phyloP scores from a whole-genome alignment of 805 yeast genomes.

The Candida michaelii region DNA sequence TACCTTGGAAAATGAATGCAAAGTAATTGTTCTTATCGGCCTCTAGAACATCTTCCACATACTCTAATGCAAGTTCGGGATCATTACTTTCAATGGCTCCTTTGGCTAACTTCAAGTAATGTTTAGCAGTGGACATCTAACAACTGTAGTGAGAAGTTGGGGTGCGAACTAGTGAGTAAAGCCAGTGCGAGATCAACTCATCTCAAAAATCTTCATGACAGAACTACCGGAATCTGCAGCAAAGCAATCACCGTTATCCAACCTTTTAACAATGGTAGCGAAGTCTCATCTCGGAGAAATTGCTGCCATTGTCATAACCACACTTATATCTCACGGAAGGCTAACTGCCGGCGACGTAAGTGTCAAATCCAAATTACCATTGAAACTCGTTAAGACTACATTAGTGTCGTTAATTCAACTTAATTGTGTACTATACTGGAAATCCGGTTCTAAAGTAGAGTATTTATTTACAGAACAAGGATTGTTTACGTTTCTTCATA shows the following conservation, averaged over 20 bases:
- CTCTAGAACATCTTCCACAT: slow-evolving; percentile 54
- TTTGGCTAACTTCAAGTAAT: slow-evolving; percentile 39
- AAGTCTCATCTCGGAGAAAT: slow-evolving; percentile 66
- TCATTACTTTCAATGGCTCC: slow-evolving; percentile 54
- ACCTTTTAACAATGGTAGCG: slow-evolving; percentile 53
- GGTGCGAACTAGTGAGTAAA: no score
- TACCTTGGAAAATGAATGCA: slow-evolving; percentile 73
- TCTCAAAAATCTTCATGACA: slow-evolving; percentile 8
- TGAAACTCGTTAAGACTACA: slow-evolving; percentile 55
- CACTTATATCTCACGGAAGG: slow-evolving; percentile 68
- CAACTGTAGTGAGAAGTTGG: no score
- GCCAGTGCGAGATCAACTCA: not conserved
- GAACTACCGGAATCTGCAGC: slow-evolving; percentile 27
- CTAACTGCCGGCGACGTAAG: slow-evolving; percentile 56
- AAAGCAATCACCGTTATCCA: slow-evolving; percentile 63
- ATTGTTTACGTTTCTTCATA: slow-evolving; percentile 59
- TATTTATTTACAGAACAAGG: slow-evolving; percentile 69
- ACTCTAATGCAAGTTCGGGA: slow-evolving; percentile 59
- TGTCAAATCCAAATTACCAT: slow-evolving; percentile 45
- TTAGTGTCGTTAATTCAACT: slow-evolving; percentile 78
- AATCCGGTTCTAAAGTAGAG: slow-evolving; percentile 29
- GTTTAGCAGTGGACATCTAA: slow-evolving; percentile 25
- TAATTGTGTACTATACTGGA: slow-evolving; percentile 70
- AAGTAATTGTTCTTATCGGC: slow-evolving; percentile 57
- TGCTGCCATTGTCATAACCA: slow-evolving; percentile 62